Percentiles rank a stretch among this genome's conserved stretches.
These are phyloP conservation scores for Penicillium bialowiezense DNA, from an alignment of 495 filamentous ascomycete genomes.

Conservation along the genomic window DNA sequence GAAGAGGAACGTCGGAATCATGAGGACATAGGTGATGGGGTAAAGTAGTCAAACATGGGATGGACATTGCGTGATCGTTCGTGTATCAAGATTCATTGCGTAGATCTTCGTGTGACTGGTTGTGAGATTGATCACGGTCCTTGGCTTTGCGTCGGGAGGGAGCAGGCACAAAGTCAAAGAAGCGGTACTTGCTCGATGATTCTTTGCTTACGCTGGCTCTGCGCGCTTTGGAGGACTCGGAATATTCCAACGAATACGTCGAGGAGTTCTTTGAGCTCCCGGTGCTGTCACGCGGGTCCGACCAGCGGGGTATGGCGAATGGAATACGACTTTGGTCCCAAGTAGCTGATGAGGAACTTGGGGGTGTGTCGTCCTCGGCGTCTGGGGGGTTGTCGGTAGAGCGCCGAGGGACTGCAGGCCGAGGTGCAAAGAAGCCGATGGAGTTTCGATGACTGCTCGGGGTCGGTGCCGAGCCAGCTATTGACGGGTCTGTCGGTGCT, in stretches of 20 bases:
- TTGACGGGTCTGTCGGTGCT: slow-evolving; percentile 34
- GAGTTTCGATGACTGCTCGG: slow-evolving; percentile 41
- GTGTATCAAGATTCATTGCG: slow-evolving; percentile 33
- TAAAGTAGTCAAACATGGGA: slow-evolving; percentile 7
- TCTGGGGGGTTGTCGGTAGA: slow-evolving; percentile 42
- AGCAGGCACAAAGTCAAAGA: slow-evolving; percentile 47
- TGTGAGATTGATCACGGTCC: slow-evolving; percentile 40
- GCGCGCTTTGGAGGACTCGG: slow-evolving; percentile 39
- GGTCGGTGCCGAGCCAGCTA: slow-evolving; percentile 34
- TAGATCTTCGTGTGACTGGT: slow-evolving; percentile 38
- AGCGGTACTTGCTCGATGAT: slow-evolving; percentile 45
- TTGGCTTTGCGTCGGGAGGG: slow-evolving; percentile 44
- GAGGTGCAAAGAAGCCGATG: slow-evolving; percentile 41
- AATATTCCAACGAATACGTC: slow-evolving; percentile 44
- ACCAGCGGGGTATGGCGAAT: slow-evolving; percentile 42
- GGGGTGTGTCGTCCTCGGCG: slow-evolving; percentile 46
- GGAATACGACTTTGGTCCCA: slow-evolving; percentile 48
- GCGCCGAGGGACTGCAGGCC: slow-evolving; percentile 39
- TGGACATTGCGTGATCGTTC: not conserved
- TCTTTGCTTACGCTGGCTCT: slow-evolving; percentile 45
- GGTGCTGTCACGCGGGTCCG: slow-evolving; percentile 46
- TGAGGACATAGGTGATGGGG: slow-evolving; percentile 29
- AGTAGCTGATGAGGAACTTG: slow-evolving; percentile 50
- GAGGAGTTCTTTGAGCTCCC: slow-evolving; percentile 49
- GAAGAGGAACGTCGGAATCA: slow-evolving; percentile 34